These are phyloP conservation scores for Entoloma clypeatum DNA, from an alignment of 1,284 basidiomycete genomes.

Conservation along the genomic window DNA sequence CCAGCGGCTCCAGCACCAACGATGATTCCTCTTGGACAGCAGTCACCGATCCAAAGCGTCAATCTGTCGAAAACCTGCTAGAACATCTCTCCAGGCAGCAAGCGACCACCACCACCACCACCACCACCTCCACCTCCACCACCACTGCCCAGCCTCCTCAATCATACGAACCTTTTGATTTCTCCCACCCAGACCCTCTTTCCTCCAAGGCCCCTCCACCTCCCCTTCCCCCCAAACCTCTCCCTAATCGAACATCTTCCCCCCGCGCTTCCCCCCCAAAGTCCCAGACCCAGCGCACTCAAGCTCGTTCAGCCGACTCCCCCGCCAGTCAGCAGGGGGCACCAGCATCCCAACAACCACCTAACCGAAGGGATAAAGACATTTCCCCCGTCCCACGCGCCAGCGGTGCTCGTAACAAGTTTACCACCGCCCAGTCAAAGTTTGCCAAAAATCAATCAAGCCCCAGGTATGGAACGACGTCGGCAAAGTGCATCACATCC, in stretches of 20 bases:
- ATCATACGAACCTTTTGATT: constrained; percentile 48
- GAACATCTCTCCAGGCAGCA: constrained; percentile 64
- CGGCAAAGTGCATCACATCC: constrained; percentile 1
- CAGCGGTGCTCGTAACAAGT: constrained; percentile 40
- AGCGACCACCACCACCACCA: constrained; percentile 35
- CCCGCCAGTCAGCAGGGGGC: constrained; percentile 41
- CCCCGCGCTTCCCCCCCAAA: constrained; percentile 68
- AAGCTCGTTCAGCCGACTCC: constrained; percentile 41
- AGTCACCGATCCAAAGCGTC: constrained; percentile 64
- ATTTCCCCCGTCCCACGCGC: constrained; percentile 60
- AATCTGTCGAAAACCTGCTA: constrained; percentile 74
- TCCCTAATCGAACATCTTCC: constrained; percentile 44
- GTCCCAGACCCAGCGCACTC: constrained; percentile 37
- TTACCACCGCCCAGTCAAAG: constrained; percentile 37
- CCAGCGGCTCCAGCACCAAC: constrained; percentile 40
- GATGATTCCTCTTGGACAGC: constrained; percentile 54
- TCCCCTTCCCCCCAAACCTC: constrained; percentile 50
- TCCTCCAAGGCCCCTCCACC: constrained; percentile 37
- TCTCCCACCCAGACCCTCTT: constrained; percentile 41
- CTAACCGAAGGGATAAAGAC: constrained; percentile 57
- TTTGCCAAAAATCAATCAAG: constrained; percentile 48
- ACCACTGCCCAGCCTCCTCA: constrained; percentile 29
- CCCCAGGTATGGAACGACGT: constrained; percentile 43
- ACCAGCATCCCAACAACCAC: constrained; percentile 25
- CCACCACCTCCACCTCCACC: constrained; percentile 34